Percentiles rank a stretch among this genome's conserved stretches.
These are phyloP conservation scores for Phellinidium pouzarii DNA, from an alignment of 1,284 basidiomycete genomes.

Conservation along the genomic window DNA sequence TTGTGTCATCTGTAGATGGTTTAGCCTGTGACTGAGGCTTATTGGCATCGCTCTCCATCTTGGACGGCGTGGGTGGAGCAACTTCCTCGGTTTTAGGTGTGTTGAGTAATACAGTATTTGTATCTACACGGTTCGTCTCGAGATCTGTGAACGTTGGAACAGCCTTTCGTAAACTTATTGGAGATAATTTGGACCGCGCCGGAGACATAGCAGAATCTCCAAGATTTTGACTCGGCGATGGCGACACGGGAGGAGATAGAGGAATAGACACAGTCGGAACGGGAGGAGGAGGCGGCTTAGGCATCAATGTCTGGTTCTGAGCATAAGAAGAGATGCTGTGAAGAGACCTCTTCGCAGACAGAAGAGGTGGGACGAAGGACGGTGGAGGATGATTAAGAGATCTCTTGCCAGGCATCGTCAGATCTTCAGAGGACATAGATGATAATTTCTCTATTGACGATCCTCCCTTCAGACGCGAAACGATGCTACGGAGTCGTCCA, in stretches of 20 bases:
- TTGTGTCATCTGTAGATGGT: not conserved
- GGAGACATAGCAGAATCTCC: conserved; percentile 10
- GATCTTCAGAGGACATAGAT: conserved; percentile 26
- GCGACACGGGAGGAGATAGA: conserved; percentile 14
- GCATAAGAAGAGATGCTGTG: conserved; percentile 13
- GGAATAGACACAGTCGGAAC: conserved; percentile 11
- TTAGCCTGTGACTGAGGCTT: conserved; percentile 1
- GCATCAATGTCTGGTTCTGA: conserved; percentile 6
- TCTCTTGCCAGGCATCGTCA: conserved; percentile 3
- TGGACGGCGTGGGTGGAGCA: conserved; percentile 14
- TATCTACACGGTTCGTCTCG: conserved; percentile 1
- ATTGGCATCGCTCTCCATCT: conserved; percentile 7
- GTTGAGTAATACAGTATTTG: not conserved
- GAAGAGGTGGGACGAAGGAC: conserved; percentile 13
- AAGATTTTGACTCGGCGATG: conserved; percentile 7
- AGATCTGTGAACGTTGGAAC: conserved; percentile 16
- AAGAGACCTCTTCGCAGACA: conserved; percentile 19
- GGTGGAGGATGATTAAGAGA: conserved; percentile 10
- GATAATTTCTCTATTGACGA: conserved; percentile 41
- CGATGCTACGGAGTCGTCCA: conserved; percentile 67
- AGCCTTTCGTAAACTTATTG: conserved; percentile 18
- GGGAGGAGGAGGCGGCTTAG: conserved; percentile 12
- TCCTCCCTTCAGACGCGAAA: conserved; percentile 62
- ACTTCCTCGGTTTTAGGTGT: conserved; percentile 8
- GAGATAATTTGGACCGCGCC: conserved; percentile 12